Evolutionary conservation across 192 early-diverging fungal genomes (phyloP).

Genomic region (Globomyces pollinis-pini): DNA sequence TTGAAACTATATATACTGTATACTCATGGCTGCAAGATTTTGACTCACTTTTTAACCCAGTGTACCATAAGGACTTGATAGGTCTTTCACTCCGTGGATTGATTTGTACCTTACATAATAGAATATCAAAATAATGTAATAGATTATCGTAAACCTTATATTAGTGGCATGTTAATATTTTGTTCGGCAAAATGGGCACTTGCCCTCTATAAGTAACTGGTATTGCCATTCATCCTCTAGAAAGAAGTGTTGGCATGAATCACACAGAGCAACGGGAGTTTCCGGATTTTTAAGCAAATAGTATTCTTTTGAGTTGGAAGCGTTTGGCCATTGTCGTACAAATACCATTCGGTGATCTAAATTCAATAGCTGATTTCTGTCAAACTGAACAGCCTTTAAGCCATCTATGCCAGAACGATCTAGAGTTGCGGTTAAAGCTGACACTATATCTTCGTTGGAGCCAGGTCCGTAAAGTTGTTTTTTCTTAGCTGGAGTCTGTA

Average conservation of each 20-base stretch:
- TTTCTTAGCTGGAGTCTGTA: background rate
- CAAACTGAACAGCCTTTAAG: constrained; percentile 25
- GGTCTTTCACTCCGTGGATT: too few species aligned
- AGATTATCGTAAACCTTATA: background rate
- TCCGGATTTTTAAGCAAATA: constrained; percentile 27
- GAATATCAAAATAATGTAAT: background rate
- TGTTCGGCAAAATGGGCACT: constrained; percentile 40
- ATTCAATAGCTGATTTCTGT: constrained; percentile 24
- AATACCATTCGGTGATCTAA: constrained; percentile 32
- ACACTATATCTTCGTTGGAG: too few species aligned
- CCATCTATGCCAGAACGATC: background rate
- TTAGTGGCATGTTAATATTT: background rate
- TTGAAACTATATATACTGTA: background rate
- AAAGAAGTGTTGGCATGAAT: constrained; percentile 42
- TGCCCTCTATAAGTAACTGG: constrained; percentile 32
- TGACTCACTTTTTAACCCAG: background rate
- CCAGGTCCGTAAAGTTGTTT: background rate
- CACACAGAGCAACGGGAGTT: constrained; percentile 30
- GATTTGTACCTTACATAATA: too few species aligned
- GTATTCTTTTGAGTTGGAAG: constrained; percentile 28
- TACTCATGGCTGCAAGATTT: background rate
- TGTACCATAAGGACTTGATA: too few species aligned
- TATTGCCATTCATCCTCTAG: constrained; percentile 49
- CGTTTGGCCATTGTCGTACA: constrained; percentile 29
- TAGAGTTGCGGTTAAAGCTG: background rate